Evolutionary conservation across 495 filamentous ascomycete species (phyloP), one percentile per base, ranked within the genome.

Genomic region (Annulohypoxylon nitens): DNA sequence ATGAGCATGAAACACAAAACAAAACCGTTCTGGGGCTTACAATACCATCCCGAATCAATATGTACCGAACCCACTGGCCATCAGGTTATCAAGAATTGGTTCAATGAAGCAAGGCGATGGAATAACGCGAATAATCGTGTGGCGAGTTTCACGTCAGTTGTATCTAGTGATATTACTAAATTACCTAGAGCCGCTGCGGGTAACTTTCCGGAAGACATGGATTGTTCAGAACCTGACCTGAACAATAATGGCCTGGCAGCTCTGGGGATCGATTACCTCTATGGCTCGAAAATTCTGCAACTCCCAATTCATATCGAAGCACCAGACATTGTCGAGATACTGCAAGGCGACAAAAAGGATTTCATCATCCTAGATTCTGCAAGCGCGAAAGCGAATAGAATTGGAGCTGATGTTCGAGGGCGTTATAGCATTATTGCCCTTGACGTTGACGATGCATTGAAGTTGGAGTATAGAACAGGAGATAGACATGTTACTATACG

Each of bases 41-140:
- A 99, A 75, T 98, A 95, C 78, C 96, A 99, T 76, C 95, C 95
- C 0, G 96, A 99, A 78, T 97, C 93, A 0, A 91, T 97, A 71
- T 97, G 95, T 76, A 97, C 96, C 4, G 88, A 88, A 57, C 74
- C 83, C n/a, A 87, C 89, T 34, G 92, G 93, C 34, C 86, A 84
- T 26, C 78, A 82, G 39, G 83, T 98, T 34, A 84, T 98, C 26
- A 75, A 80, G 50, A 93, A 92, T 69, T 99, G 95, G 93, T 97
- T 94, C 86, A 74, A 61, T 3, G 76, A 85, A 69, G 89, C 89
- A 4, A 68, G 81, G 61, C 68, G 65, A 57, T 93, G 90, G 90
- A 89, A 86, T 61, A 20, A 67, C 34, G 43, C 53, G 18, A 73
- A 67, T 39, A 63, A 69, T 36, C 77, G 77, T 55, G 69, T 43